phyloP scores from a whole-genome alignment of 257 asterid genomes.

The Ophiorrhiza pumila region DNA sequence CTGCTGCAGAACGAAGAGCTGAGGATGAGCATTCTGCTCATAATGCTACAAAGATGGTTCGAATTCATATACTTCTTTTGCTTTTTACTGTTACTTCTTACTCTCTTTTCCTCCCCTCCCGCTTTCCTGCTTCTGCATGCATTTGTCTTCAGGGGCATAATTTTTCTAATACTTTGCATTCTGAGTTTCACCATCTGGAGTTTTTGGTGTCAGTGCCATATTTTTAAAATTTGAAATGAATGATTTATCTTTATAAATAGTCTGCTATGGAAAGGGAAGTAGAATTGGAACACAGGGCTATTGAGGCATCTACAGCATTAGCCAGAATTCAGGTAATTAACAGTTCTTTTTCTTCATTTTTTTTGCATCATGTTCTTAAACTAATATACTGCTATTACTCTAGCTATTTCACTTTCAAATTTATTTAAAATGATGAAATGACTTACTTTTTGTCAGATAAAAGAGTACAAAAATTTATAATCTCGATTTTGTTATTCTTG shows the following conservation, averaged over 20 bases:
- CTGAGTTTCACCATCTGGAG: background rate
- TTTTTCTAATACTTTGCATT: background rate
- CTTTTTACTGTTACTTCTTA: background rate
- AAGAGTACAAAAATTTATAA: background rate
- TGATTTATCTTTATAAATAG: conserved; percentile 39
- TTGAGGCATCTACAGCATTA: conserved; percentile 90
- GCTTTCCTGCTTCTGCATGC: conserved; percentile 6
- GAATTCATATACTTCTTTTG: conserved; percentile 13
- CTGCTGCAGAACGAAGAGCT: conserved; percentile 91
- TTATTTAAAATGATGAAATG: background rate
- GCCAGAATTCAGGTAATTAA: conserved; percentile 86
- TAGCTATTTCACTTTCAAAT: background rate
- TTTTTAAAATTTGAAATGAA: background rate
- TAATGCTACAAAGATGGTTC: conserved; percentile 82
- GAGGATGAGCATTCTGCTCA: conserved; percentile 98
- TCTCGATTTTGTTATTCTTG: background rate
- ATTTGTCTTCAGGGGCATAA: background rate
- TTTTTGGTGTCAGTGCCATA: background rate
- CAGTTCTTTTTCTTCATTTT: conserved; percentile 8
- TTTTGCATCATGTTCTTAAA: conserved; percentile 5
- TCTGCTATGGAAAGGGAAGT: conserved; percentile 98
- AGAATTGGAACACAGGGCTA: conserved; percentile 90
- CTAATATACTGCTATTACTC: background rate
- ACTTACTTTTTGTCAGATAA: background rate
- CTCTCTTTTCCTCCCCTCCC: background rate